A percentile compares a stretch with the other conserved stretches of the same genome.
Conservation (phyloP, 208 protist genomes). For the Tritrichomonas foetus region DNA sequence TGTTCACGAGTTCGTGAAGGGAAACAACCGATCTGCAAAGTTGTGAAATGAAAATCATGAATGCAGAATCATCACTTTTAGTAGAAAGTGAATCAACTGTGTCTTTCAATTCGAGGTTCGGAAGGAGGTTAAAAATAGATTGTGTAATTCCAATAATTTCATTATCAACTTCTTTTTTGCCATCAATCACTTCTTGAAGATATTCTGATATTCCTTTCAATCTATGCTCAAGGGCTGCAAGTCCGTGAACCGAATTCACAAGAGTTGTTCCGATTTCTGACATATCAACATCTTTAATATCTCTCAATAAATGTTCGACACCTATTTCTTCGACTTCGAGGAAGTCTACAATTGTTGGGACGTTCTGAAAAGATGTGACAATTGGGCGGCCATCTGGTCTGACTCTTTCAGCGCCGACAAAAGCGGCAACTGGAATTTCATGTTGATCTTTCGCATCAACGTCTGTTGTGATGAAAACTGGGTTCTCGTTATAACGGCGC, state of each 20-base stretch:
- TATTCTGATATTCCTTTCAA: conserved; percentile 78
- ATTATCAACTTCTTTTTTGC: conserved; percentile 72
- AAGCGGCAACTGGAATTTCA: conserved; percentile 11
- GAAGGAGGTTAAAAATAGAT: conserved; percentile 81
- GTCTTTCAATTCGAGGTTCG: conserved; percentile 68
- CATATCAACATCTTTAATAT: conserved; percentile 70
- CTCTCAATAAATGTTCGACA: conserved; percentile 97
- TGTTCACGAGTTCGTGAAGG: conserved; percentile 80
- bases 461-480: conserved; percentile 75
- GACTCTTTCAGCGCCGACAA: neutral
- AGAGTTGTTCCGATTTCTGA: conserved; percentile 47
- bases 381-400: neutral
- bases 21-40: conserved; percentile 74
- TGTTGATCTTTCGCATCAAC: conserved; percentile 63
- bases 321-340: conserved; percentile 80
- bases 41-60: conserved; percentile 68
- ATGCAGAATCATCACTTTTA: conserved; percentile 63
- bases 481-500: conserved; percentile 60
- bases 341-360: conserved; percentile 45
- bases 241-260: neutral
- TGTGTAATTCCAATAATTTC: conserved; percentile 73
- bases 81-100: conserved; percentile 62
- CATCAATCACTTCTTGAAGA: conserved; percentile 63
- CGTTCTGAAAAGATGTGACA: conserved; percentile 41
- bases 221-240: conserved; percentile 69